Evolutionary conservation across 192 early-diverging fungal species (phyloP), one percentile per base, ranked within the genome.

Genomic region (Glomus cerebriforme): DNA sequence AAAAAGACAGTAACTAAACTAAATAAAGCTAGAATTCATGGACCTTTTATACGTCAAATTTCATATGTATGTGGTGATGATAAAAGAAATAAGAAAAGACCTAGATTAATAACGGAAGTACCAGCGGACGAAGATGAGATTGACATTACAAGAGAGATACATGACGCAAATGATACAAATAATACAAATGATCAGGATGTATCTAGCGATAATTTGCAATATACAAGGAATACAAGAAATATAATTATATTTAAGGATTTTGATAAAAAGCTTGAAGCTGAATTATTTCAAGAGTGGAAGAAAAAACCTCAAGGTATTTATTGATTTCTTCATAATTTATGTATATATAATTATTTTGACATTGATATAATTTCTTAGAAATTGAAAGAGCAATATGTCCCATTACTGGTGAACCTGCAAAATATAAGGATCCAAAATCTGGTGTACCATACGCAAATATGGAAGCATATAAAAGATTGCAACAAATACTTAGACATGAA

Each of bases 351-450:
- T 45, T 59, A 45, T 17, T 76, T 7, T 45, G n/a, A 26, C 45
- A 47, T n/a, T 35, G 2, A 10, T 72, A 2, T 39, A 64, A 7
- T 12, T 75, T 65, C 9, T n/a, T 59, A 85, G 83, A 82, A 68
- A 75, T 79, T 24, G 80, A 85, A 34, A 80, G 82, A 24, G 80
- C 82, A 2, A 35, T 83, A 5, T 93, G 92, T 71, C 87, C 85
- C 12, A 84, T 93, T 58, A 92, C 92, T 8, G 91, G 91, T 9
- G 78, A 87, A 32, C 79, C 80, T 9, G 92, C 91, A 15, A 85
- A 82, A 31, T 93, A 91, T 79, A 81, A 83, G 39, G 90, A 92
- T 71, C 91, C 92, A 1, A 73, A 34, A 10, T 90, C 87, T 19
- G 78, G 79, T 1, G 81, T 92, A 17, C 92, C 92, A 0, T 93